Base-by-base conservation (phyloP, 768 basidiomycete genomes). In the Boletus pseudopeckii region DNA sequence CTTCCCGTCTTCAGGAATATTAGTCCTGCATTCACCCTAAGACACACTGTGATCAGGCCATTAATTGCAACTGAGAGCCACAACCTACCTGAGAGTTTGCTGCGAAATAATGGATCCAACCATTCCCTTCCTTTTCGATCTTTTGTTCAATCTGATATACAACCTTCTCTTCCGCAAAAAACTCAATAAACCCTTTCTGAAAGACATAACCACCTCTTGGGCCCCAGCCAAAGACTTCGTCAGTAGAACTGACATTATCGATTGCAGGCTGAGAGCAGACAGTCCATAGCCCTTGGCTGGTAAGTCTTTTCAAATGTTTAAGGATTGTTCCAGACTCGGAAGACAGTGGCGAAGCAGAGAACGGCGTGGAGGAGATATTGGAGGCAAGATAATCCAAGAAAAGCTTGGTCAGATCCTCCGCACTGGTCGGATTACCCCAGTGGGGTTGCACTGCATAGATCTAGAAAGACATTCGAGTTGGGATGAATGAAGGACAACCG, bases 171-270 rank as follows among this genome's bases (percentile, higher is more conserved):
- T 83, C 83, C 45, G 80, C 92, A 67, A 98, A 98, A 70, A 98
- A 98, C 73, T 99, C 97, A 9, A 98, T 92, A 65, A 98, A 99
- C 14, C 87, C 83, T 73, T 99, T 99, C 73, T 99, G 97, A 72
- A 90, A 99, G 9, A 99, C 91, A 71, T 94, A 96, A 7, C 97
- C 97, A 7, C 84, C 85, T 50, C 78, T 76, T 13, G 97, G 97
- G 3, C 97, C 97, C 88, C 96, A 99, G 5, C 97, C 97, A 54
- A 96, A 83, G 0, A 88, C 73, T 20, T 80, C 75, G 68, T 98
- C 89, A 14, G 80, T 81, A 2, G 91, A 93, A 32, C 72, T 74
- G 6, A 75, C 81, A 6, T 87, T 90, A 64, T 98, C 88, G 6
- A 98, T 85, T 0, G 94, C 90, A 20, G 97, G 97, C 67, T 99